Evolutionary conservation across 2,329 filamentous ascomycete species (phyloP).

Genomic region (Colletotrichum tofieldiae): DNA sequence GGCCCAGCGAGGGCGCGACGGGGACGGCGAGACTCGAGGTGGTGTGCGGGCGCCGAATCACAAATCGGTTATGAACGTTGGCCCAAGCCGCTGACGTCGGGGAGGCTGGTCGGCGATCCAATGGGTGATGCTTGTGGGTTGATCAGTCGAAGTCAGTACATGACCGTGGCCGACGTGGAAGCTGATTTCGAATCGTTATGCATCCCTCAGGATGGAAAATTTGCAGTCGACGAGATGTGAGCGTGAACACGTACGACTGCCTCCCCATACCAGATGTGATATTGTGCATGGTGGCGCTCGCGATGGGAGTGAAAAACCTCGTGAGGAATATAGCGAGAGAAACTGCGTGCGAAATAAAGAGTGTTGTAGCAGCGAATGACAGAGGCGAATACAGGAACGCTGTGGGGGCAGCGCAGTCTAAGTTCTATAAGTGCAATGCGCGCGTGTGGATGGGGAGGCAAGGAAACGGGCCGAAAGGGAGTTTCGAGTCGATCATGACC

Average conservation of each 20-base stretch:
- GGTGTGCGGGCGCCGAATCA: constrained; percentile 11
- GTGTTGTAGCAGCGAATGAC: constrained; percentile 23
- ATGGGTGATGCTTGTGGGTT: neutral
- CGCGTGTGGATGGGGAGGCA: neutral
- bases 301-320: constrained; percentile 15
- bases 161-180: neutral
- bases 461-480: constrained; percentile 39
- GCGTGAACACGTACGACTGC: neutral
- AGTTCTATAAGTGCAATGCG: neutral
- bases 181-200: neutral
- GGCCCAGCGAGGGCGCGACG: neutral
- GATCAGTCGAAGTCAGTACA: neutral
- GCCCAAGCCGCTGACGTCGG: neutral
- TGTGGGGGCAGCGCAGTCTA: neutral
- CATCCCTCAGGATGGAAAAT: neutral
- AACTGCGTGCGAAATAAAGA: constrained; percentile 22
- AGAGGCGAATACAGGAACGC: neutral
- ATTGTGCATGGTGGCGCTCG: neutral
- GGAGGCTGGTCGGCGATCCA: neutral
- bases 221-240: neutral
- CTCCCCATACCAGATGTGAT: neutral
- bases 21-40: neutral
- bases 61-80: neutral
- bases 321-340: constrained; percentile 24
- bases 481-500: constrained; percentile 23